Conservation (phyloP, 805 yeast species). For the Zygotorulaspora danielsina region DNA sequence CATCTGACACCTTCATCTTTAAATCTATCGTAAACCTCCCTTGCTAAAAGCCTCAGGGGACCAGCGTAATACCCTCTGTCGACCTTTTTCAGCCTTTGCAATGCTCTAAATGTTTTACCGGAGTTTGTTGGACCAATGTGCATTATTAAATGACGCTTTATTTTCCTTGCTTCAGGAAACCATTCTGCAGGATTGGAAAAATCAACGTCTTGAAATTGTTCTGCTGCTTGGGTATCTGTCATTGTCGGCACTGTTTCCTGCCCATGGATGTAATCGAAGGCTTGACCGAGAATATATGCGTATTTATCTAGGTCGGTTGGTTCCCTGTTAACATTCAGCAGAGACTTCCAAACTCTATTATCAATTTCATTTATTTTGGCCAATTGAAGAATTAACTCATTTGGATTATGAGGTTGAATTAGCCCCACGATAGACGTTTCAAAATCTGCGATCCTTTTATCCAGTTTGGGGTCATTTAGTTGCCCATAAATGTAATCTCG, state of each 20-base stretch:
- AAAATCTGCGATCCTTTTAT: conserved; percentile 4
- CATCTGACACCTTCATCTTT: conserved; percentile 62
- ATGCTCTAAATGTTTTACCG: conserved; percentile 87
- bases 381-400: conserved; percentile 16
- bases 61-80: conserved; percentile 89
- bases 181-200: conserved; percentile 63
- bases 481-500: conserved; percentile 18
- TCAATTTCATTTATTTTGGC: conserved; percentile 12
- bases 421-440: conserved; percentile 12
- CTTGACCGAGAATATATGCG: conserved; percentile 15
- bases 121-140: conserved; percentile 98
- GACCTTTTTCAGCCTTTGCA: conserved; percentile 59
- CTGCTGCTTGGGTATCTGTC: conserved; percentile 16
- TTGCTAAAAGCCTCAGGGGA: conserved; percentile 82
- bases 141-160: conserved; percentile 76
- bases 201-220: conserved; percentile 34
- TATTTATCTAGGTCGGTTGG: conserved; percentile 11
- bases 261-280: conserved; percentile 21
- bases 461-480: conserved; percentile 12
- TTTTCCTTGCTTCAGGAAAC: conserved; percentile 80
- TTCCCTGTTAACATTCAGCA: conserved; percentile 6
- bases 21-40: conserved; percentile 86
- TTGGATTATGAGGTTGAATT: conserved; percentile 20
- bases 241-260: conserved; percentile 26
- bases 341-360: conserved; percentile 11